Evolutionary conservation across 2,329 filamentous ascomycete species (phyloP), one percentile per base, ranked within the genome.

Genomic region (Alternaria postmessia): DNA sequence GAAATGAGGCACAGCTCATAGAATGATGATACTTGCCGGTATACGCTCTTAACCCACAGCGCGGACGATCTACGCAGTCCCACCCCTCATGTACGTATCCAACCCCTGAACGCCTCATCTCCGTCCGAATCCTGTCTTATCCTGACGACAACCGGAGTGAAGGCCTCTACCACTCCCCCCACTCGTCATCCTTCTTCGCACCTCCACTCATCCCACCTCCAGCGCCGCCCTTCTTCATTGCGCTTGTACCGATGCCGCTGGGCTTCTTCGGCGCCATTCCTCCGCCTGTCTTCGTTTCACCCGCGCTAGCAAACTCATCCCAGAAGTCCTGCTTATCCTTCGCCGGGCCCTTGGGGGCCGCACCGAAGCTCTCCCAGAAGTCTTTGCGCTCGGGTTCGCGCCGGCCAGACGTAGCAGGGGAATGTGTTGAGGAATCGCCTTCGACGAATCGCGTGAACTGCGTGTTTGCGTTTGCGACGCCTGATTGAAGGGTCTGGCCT

Each of bases 361-460:
- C 87, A 0, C 93, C 90, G 79, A 98, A 97, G 68, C 81, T 80
- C 64, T 84, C 80, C 82, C 83, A 84, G 61, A 84, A 84, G 59
- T 81, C 81, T 67, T 80, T 90, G 86, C 83, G 91, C 61, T 89
- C 87, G 7, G 86, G 86, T 78, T 90, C 85, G 32, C 46, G 24
- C 51, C 81, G 16, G 47, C 46, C 14, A 44, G 81, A 11, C 49
- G 62, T 14, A 57, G 30, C 26, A 14, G 53, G 32, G 26, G 57
- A 57, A 18, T 57, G 38, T 9, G 51, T 32, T 14, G 68, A 59
- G 26, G 60, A 36, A 22, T 86, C 85, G 3, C 91, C 92, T 75
- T 98, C 95, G 53, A 98, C 93, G 72, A 98, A 97, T 52, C 90
- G 88, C 75, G 85, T 92, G 81, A 98, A 90, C 41, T 89, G 87